Base-by-base conservation (phyloP, 768 basidiomycete species). In the Cytidiella melzeri region DNA sequence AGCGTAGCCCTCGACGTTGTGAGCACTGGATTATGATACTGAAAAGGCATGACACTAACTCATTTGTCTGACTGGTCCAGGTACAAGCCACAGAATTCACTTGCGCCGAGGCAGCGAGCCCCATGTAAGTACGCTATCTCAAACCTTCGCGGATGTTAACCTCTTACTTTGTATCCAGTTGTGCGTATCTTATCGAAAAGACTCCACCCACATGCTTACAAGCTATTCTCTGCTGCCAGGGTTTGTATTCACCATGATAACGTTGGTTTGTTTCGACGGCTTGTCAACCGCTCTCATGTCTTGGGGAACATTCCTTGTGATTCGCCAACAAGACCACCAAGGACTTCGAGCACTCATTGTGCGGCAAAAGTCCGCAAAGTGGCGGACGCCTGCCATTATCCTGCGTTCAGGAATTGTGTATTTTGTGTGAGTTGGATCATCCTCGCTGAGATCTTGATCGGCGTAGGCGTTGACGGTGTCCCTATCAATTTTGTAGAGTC, bases 1-100 rank as follows among this genome's bases (percentile, higher is more conserved):
- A 43, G 45, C 5, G 41, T 53, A 5, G 52, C 37, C 12, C 43
- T 53, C 12, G 52, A 53, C 27, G 24, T 53, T 12, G 52, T 53
- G 19, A 38, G 52, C 21, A 11, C 10, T n/a, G n/a, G n/a, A n/a
- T n/a, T n/a, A n/a, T n/a, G n/a, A n/a, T n/a, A n/a, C n/a, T n/a
- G n/a, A n/a, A n/a, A n/a, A n/a, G n/a, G n/a, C n/a, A n/a, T n/a
- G n/a, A n/a, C n/a, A n/a, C n/a, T n/a, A n/a, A n/a, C n/a, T n/a
- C 34, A 10, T 10, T 41, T 21, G 23, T 23, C 23, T 18, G 19
- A 18, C n/a, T 18, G 9, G 18, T 41, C n/a, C 18, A 53, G 52
- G 28, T 40, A 34, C 52, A 53, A 44, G 52, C 36, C 23, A 38
- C 41, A 9, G 39, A 53, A 23, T 38, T 53, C 2, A 48, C 52